Evolutionary conservation across 164 flowering plant genomes (phyloP).

Genomic region (Cinnamomum micranthum): DNA sequence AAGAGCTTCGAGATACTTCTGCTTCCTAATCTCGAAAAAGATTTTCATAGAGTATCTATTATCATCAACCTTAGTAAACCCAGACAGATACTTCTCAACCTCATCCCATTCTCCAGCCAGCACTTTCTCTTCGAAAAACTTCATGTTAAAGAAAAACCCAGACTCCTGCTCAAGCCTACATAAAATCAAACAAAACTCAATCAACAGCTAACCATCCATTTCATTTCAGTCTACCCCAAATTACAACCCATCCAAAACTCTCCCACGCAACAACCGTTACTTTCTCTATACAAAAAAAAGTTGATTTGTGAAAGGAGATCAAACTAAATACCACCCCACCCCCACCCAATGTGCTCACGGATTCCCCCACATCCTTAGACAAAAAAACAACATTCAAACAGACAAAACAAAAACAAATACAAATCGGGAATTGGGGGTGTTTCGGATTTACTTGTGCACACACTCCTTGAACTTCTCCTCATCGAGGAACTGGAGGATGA

Average conservation of each 20-base stretch:
- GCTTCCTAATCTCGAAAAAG: conserved; percentile 82
- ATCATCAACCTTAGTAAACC: conserved; percentile 76
- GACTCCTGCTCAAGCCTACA: conserved; percentile 85
- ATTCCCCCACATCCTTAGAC: neutral
- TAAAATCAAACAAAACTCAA: neutral
- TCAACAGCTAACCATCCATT: too few relatives aligned
- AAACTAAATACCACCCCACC: too few relatives aligned
- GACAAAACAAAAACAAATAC: neutral
- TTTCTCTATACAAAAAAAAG: too few relatives aligned
- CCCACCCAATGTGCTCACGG: too few relatives aligned
- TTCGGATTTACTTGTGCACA: conserved; percentile 55
- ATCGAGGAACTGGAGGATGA: conserved; percentile 82
- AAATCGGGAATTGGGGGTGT: neutral
- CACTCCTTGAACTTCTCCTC: conserved; percentile 92
- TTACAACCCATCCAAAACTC: too few relatives aligned
- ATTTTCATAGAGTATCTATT: conserved; percentile 85
- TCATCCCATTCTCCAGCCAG: conserved; percentile 91
- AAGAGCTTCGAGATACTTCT: conserved; percentile 87
- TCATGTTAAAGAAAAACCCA: conserved; percentile 80
- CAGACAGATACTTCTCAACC: conserved; percentile 76
- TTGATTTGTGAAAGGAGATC: too few relatives aligned
- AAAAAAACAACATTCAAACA: neutral
- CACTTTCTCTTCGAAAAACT: conserved; percentile 78
- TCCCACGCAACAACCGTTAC: too few relatives aligned
- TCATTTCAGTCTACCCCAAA: too few relatives aligned